Percentiles rank a stretch among this genome's conserved stretches.
phyloP scores from a whole-genome alignment of 768 basidiomycete species.

The Boletus reticulatus region DNA sequence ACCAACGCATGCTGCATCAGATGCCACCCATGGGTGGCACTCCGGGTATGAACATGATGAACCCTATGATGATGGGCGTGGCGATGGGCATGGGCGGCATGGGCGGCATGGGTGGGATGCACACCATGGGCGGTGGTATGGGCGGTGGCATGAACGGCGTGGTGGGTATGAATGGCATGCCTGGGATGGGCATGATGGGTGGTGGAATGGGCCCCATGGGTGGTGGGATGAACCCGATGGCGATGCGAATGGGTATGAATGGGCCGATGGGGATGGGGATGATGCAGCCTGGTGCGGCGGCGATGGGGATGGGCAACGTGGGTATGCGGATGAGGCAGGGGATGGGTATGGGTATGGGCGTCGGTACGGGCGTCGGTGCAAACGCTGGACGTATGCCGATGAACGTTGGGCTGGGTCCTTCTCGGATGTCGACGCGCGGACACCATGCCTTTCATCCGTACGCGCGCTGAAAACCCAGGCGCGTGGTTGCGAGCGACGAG shows the following conservation, averaged over 20 bases:
- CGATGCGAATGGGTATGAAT: conserved; percentile 36
- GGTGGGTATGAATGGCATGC: conserved; percentile 22
- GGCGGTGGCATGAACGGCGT: conserved; percentile 19
- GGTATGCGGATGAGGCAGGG: conserved; percentile 35
- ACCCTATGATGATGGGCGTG: conserved; percentile 48
- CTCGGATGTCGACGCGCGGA: conserved; percentile 48
- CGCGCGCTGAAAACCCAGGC: conserved; percentile 37
- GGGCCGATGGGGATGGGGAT: conserved; percentile 40
- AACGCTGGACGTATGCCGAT: conserved; percentile 41
- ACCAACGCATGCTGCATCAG: conserved; percentile 37
- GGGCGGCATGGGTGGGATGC: conserved; percentile 35
- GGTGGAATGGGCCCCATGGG: conserved; percentile 26
- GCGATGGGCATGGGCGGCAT: conserved; percentile 46
- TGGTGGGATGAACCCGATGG: conserved; percentile 28
- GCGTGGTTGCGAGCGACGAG: too few species aligned
- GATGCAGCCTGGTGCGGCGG: conserved; percentile 24
- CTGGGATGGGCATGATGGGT: conserved; percentile 38
- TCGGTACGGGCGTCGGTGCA: conserved; percentile 27
- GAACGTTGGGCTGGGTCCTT: conserved; percentile 45
- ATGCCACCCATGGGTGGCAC: conserved; percentile 46
- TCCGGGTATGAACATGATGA: conserved; percentile 51
- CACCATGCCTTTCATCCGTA: conserved; percentile 69
- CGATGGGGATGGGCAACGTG: conserved; percentile 28
- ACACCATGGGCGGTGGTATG: conserved; percentile 17
- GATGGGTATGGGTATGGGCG: conserved; percentile 42